phyloP scores from a whole-genome alignment of 164 flowering plant species.

The Chimonanthus salicifolius region DNA sequence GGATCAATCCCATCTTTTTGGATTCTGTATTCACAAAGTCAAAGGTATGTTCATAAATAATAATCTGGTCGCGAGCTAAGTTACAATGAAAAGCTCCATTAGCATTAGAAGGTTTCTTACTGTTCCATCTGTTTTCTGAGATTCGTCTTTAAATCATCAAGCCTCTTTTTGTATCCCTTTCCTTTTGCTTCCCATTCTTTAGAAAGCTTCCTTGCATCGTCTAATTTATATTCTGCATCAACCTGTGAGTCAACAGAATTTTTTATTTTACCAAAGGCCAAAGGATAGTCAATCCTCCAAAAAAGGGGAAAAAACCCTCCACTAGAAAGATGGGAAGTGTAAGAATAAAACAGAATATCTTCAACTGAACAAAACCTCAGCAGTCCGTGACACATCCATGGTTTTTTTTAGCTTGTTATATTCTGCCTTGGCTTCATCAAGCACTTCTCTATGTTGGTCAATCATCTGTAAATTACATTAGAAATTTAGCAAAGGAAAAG shows the following conservation, averaged over 20 bases:
- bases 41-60: not conserved
- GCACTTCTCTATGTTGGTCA: conserved; percentile 68
- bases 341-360: not conserved
- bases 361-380: conserved; percentile 51
- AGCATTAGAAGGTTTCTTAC: conserved; percentile 35
- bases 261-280: not conserved
- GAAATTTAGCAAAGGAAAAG: conserved; percentile 1
- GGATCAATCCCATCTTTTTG: conserved; percentile 82
- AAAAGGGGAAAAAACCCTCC: not conserved
- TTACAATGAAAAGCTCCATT: not conserved
- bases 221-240: conserved; percentile 78
- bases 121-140: conserved; percentile 74
- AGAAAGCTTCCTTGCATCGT: conserved; percentile 68
- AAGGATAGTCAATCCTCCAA: not conserved
- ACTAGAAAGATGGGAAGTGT: not conserved
- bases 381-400: conserved; percentile 42
- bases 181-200: conserved; percentile 77
- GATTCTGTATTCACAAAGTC: conserved; percentile 41
- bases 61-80: not conserved
- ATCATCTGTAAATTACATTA: conserved; percentile 39
- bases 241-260: conserved; percentile 44
- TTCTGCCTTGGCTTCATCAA: conserved; percentile 66
- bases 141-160: conserved; percentile 63
- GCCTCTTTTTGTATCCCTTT: conserved; percentile 65
- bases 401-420: conserved; percentile 60